Evolutionary conservation across 176 grass and related monocot species (phyloP), one percentile per base, ranked within the genome.

Genomic region (Rhynchospora tenuis): DNA sequence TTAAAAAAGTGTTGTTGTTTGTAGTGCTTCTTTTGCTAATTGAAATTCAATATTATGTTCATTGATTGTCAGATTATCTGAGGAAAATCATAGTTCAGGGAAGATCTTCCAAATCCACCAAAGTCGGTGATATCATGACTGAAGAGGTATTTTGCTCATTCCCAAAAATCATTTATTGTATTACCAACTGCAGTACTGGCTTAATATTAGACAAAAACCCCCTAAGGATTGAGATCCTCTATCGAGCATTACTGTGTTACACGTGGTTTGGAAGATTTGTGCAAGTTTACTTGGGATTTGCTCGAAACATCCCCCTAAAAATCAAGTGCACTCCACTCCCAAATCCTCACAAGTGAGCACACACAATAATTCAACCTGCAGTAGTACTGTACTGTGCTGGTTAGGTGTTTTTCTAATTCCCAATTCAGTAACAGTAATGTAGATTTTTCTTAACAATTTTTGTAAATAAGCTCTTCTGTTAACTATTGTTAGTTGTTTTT

Each of bases 41-140:
- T 56, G 73, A 77, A 55, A 78, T 59, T 55, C 69, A 29, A 65
- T 43, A 46, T 31, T 56, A 56, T 26, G 19, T 74, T 74, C 0
- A 15, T 74, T 9, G 13, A 23, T 84, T 81, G 84, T 86, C 81
- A 99, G 97, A 99, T 95, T 99, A 99, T 89, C 93, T 99, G 72
- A 84, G 97, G 55, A 99, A 99, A 87, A 99, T 99, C 38, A 99
- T 99, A 65, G 97, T 99, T 51, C 93, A 95, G 72, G 97, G 97
- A 78, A 88, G 91, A 89, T 99, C 97, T 73, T 99, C 97, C 27
- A 99, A 99, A 89, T 99, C 97, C 23, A 99, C 97, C 65, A 93
- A 93, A 89, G 97, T 99, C 83, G 97, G 97, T 78, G 97, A 99
- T 81, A 99, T 99, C 83, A 99, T 99, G 97, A 99, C 97, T 82